Evolutionary conservation across 768 basidiomycete species (phyloP).

Genomic region (Kwoniella newhampshirensis): DNA sequence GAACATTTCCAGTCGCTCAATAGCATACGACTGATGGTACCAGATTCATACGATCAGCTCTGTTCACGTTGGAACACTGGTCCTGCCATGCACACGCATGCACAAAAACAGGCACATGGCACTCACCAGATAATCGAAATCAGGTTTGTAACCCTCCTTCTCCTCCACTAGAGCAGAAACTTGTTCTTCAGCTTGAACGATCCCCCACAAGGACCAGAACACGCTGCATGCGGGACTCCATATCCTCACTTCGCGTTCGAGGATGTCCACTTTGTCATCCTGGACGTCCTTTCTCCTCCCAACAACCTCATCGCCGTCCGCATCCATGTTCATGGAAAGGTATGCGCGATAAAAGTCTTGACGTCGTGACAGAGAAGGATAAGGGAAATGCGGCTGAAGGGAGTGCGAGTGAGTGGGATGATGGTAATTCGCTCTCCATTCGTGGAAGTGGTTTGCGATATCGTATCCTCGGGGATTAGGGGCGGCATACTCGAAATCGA

Average conservation of each 20-base stretch:
- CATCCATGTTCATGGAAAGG: slow-evolving; percentile 57
- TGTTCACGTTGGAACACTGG: not conserved
- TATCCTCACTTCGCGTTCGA: slow-evolving; percentile 75
- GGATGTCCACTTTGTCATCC: slow-evolving; percentile 59
- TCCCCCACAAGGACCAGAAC: slow-evolving; percentile 92
- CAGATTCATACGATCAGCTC: not conserved
- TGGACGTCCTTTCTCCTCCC: slow-evolving; percentile 40
- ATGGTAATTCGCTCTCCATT: slow-evolving; percentile 90
- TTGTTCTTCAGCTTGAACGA: slow-evolving; percentile 69
- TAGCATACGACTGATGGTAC: slow-evolving; percentile 63
- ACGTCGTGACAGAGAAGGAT: slow-evolving; percentile 72
- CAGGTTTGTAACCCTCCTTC: slow-evolving; percentile 56
- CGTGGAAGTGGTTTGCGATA: slow-evolving; percentile 94
- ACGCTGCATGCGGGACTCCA: slow-evolving; percentile 92
- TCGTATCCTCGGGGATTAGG: slow-evolving; percentile 92
- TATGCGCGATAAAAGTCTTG: slow-evolving; percentile 84
- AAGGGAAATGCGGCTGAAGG: slow-evolving; percentile 57
- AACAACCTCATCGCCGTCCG: slow-evolving; percentile 33
- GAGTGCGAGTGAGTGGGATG: slow-evolving; percentile 58
- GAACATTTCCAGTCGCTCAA: slow-evolving; percentile 55
- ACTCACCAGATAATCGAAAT: slow-evolving; percentile 78
- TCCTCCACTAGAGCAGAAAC: slow-evolving; percentile 53
- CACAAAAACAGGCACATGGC: too few relatives aligned
- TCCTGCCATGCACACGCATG: not conserved
- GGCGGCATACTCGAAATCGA: slow-evolving; percentile 96